phyloP scores from a whole-genome alignment of 192 early-diverging fungal species.

The Cetraspora pellucida region DNA sequence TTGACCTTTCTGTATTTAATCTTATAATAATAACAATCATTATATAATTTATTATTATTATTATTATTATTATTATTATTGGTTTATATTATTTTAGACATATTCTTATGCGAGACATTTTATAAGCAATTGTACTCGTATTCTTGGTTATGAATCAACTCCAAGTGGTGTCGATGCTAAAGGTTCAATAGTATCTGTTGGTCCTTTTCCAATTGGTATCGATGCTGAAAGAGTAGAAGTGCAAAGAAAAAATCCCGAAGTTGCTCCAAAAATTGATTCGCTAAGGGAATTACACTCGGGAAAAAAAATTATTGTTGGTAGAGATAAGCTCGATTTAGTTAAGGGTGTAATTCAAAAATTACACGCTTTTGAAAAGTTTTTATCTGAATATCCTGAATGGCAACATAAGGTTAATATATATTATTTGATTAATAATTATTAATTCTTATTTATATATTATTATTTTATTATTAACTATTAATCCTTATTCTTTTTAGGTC shows the following conservation, averaged over 20 bases:
- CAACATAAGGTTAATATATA: conserved; percentile 67
- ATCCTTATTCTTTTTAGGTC: conserved; percentile 58
- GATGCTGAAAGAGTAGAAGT: conserved; percentile 74
- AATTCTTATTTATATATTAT: neutral
- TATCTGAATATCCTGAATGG: conserved; percentile 90
- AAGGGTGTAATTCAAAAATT: conserved; percentile 96
- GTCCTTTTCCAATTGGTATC: conserved; percentile 98
- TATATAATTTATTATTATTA: conserved; percentile 4
- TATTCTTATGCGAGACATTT: conserved; percentile 96
- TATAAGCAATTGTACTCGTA: conserved; percentile 87
- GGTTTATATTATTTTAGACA: conserved; percentile 51
- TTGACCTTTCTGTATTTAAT: neutral
- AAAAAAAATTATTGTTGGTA: conserved; percentile 95
- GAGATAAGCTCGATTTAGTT: conserved; percentile 92
- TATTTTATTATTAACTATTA: neutral
- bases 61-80: neutral
- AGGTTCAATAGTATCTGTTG: conserved; percentile 75
- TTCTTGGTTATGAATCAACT: conserved; percentile 91
- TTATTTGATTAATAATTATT: neutral
- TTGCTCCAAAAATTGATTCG: conserved; percentile 75
- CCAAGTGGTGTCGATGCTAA: conserved; percentile 85
- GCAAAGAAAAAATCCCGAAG: conserved; percentile 62
- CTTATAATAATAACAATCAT: neutral
- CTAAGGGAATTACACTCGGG: conserved; percentile 83
- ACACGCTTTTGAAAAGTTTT: conserved; percentile 91